Evolutionary conservation across 495 filamentous ascomycete species (phyloP).

Genomic region (Chaetomium cochliodes): DNA sequence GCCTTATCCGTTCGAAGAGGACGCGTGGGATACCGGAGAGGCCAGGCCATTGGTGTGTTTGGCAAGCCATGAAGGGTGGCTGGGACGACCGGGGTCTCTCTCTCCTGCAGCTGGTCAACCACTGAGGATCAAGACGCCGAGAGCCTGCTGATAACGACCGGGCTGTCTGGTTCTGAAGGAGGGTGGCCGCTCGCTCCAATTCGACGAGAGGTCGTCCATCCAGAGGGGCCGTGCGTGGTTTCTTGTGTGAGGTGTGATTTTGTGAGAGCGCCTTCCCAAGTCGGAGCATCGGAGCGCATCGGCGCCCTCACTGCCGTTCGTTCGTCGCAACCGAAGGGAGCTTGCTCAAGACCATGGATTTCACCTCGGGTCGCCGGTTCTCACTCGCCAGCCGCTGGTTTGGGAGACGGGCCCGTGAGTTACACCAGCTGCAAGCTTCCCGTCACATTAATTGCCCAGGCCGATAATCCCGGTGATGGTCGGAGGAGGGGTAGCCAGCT

Average conservation of each 20-base stretch:
- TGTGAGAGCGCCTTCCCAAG: conserved; percentile 16
- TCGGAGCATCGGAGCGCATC: conserved; percentile 13
- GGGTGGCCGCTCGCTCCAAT: conserved; percentile 22
- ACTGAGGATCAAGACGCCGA: conserved; percentile 6
- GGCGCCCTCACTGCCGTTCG: conserved; percentile 13
- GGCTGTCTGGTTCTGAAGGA: conserved; percentile 19
- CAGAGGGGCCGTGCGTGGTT: conserved; percentile 11
- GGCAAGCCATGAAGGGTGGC: conserved; percentile 14
- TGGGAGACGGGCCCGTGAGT: conserved; percentile 13
- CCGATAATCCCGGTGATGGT: conserved; percentile 8
- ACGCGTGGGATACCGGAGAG: conserved; percentile 15
- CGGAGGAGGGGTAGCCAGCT: conserved; percentile 8
- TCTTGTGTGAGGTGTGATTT: conserved; percentile 9
- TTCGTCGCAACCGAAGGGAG: conserved; percentile 4
- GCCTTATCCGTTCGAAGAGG: neutral
- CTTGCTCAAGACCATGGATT: neutral
- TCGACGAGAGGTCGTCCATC: conserved; percentile 4
- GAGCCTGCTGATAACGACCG: conserved; percentile 25
- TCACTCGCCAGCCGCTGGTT: conserved; percentile 17
- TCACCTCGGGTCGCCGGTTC: neutral
- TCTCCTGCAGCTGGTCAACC: neutral
- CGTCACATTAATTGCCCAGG: conserved; percentile 22
- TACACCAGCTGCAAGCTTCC: conserved; percentile 24
- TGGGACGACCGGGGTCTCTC: conserved; percentile 8
- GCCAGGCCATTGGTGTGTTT: conserved; percentile 1